Conservation (phyloP, 176 grass and related monocot species). For the Oryza glumipatula region DNA sequence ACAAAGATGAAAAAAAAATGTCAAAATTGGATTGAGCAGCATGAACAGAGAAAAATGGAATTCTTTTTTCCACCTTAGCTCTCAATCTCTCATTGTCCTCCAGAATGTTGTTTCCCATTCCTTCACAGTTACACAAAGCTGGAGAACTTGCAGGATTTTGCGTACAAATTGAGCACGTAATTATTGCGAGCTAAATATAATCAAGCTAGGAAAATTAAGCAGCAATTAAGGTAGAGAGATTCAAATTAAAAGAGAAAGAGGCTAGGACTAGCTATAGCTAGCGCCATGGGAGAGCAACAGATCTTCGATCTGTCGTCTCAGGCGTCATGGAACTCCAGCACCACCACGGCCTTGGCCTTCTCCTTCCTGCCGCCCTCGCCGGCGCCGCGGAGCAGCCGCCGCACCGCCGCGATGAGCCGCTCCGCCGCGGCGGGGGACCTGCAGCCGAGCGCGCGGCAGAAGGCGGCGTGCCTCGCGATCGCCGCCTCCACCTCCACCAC, state of each 20-base stretch:
- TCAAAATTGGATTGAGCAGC: background rate
- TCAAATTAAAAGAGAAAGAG: background rate
- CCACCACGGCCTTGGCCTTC: conserved; percentile 33
- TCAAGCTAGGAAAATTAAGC: background rate
- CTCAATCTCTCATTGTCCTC: conserved; percentile 17
- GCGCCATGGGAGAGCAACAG: conserved; percentile 26
- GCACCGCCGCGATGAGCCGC: conserved; percentile 66
- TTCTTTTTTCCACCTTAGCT: conserved; percentile 56
- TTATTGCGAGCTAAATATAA: conserved; percentile 21
- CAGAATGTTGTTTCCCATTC: conserved; percentile 20
- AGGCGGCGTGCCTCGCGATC: conserved; percentile 68
- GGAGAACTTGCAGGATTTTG: conserved; percentile 19
- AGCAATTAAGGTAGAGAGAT: background rate
- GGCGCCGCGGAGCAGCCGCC: conserved; percentile 46
- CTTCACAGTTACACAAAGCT: background rate
- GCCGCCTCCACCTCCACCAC: conserved; percentile 47
- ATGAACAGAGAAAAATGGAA: conserved; percentile 35
- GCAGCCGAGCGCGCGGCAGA: conserved; percentile 57
- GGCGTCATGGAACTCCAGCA: conserved; percentile 49
- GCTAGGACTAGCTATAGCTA: conserved; percentile 33
- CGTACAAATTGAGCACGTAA: conserved; percentile 4
- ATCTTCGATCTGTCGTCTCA: conserved; percentile 48
- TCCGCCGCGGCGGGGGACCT: conserved; percentile 49
- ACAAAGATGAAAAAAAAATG: background rate
- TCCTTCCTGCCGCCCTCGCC: conserved; percentile 26